Base-by-base conservation (phyloP, 2,329 filamentous ascomycete genomes). In the Juglanconis juglandina region DNA sequence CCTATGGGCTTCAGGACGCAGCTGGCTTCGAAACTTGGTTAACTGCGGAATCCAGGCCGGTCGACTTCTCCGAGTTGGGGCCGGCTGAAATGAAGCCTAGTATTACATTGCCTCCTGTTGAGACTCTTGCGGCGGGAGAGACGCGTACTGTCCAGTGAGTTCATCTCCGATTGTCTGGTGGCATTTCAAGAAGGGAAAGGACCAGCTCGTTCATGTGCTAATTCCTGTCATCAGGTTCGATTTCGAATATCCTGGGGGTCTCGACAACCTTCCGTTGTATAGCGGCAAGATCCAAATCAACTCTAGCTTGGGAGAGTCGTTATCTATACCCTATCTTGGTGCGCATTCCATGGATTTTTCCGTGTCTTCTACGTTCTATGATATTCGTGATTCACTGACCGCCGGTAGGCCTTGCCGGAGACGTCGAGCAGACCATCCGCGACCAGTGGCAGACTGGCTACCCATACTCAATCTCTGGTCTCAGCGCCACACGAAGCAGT, bases 241-340 rank as follows among this genome's bases (percentile, higher is more conserved):
- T 4, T 67, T 69, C 39, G 58, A 53, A 5, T 39, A 37, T n/a
- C 70, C 69, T 4, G 35, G 47, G 30, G 64, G 67, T 7, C 63
- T 72, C 5, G 68, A 70, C 11, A 70, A 66, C 44, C 56, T 74
- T n/a, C 72, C 71, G 3, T 65, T 73, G 3, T 74, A 74, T 56
- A 70, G 70, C 53, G 72, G 72, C 17, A 72, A 72, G 60, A 65
- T 73, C 30, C 62, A 72, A 17, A 67, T 73, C 57, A 70, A 66
- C 24, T 68, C 67, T 17, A 65, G 66, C 57, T 70, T 72, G 34
- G 69, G 68, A 9, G 71, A 74, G 50, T 64, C 68, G 9, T 64
- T 73, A 9, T 68, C 67, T 4, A 65, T 74, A 33, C 72, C 72
- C 1, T 73, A 74, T 51, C 66, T 70, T 30, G 70, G 70, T 65